phyloP scores from a whole-genome alignment of 1,284 basidiomycete species.

The Gomphus sp. region DNA sequence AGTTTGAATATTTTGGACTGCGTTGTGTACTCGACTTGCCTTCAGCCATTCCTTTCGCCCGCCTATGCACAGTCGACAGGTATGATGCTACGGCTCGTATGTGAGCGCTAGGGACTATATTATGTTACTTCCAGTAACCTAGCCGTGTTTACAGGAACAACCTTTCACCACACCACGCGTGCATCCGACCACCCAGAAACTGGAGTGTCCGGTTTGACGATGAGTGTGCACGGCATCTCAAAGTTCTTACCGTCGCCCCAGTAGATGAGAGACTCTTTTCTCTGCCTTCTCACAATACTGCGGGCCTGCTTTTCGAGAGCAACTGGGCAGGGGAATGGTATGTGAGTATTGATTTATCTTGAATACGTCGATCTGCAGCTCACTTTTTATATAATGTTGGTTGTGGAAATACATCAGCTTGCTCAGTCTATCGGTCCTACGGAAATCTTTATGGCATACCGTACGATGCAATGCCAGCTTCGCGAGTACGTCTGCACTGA shows the following conservation, averaged over 20 bases:
- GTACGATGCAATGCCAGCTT: neutral
- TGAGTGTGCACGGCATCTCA: neutral
- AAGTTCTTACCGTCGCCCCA: neutral
- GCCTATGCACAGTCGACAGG: slow-evolving; percentile 1
- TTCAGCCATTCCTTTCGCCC: neutral
- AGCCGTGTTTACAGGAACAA: neutral
- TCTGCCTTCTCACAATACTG: neutral
- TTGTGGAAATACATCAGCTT: neutral
- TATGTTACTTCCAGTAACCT: neutral
- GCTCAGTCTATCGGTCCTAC: neutral
- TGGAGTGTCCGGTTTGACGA: slow-evolving; percentile 1
- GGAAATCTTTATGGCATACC: neutral
- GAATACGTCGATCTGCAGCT: neutral
- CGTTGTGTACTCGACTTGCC: neutral
- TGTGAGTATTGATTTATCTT: neutral
- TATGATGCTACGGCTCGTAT: neutral
- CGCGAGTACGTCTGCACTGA: neutral
- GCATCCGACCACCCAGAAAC: neutral
- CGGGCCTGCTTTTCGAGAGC: neutral
- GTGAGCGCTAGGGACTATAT: neutral
- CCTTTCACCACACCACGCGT: neutral
- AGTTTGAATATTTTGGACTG: neutral
- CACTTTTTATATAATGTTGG: neutral
- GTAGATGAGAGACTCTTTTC: neutral
- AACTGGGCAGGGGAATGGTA: neutral